Conservation (phyloP, 306 rosid genomes). For the Cucurbita ficifolia region DNA sequence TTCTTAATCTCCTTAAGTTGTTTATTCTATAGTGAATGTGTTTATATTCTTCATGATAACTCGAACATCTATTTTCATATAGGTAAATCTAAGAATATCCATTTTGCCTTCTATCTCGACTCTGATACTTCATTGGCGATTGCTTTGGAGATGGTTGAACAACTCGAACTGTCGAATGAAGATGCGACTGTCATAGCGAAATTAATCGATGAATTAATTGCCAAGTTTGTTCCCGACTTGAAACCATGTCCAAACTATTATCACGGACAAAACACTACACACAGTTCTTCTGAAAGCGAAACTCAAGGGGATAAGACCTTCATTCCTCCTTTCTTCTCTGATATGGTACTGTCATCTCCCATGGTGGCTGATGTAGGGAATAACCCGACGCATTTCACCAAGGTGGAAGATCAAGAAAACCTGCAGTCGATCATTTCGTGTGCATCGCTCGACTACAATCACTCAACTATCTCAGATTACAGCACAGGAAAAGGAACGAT, state of each 20-base stretch:
- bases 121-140: conserved; percentile 64
- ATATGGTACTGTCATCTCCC: neutral
- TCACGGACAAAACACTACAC: neutral
- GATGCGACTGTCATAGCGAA: conserved; percentile 50
- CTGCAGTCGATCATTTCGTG: conserved; percentile 34
- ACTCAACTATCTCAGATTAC: conserved; percentile 12
- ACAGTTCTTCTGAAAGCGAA: neutral
- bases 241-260: conserved; percentile 19
- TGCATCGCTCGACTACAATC: conserved; percentile 31
- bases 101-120: conserved; percentile 57
- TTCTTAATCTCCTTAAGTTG: neutral
- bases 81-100: conserved; percentile 66
- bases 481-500: neutral
- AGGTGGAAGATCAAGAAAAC: conserved; percentile 34
- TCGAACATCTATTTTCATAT: conserved; percentile 13
- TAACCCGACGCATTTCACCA: neutral
- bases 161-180: conserved; percentile 43
- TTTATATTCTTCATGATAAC: neutral
- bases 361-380: neutral
- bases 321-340: conserved; percentile 1
- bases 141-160: conserved; percentile 89
- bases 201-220: conserved; percentile 42
- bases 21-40: neutral
- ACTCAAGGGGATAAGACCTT: conserved; percentile 14
- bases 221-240: conserved; percentile 42